A percentile compares a stretch with the other conserved stretches of the same genome.
Evolutionary conservation across 2,329 filamentous ascomycete species (phyloP).

Genomic region (Exophiala lecanii-corni): DNA sequence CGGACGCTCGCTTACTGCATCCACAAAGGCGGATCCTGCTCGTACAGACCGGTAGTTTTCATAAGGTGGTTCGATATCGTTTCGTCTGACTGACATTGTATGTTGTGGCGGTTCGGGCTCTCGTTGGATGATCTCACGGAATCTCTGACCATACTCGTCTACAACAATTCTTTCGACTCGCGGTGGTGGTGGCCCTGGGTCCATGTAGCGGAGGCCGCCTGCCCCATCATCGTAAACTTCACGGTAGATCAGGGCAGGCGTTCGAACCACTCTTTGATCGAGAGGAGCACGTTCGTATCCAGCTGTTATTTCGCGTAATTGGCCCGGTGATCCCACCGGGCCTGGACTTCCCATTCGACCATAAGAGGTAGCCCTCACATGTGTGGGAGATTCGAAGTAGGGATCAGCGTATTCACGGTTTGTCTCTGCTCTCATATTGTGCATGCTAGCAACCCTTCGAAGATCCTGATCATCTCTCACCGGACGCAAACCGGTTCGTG

Average conservation of each 20-base stretch:
- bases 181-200: conserved; percentile 42
- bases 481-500: conserved; percentile 34
- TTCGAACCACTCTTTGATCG: conserved; percentile 41
- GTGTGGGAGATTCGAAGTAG: conserved; percentile 24
- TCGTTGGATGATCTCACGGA: conserved; percentile 53
- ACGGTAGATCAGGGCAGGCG: conserved; percentile 33
- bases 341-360: conserved; percentile 35
- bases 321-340: conserved; percentile 33
- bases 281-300: conserved; percentile 36
- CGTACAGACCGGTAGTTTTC: conserved; percentile 26
- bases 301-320: conserved; percentile 30
- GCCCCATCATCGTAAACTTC: conserved; percentile 40
- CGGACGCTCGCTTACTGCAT: conserved; percentile 37
- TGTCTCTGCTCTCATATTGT: conserved; percentile 41
- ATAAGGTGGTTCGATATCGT: conserved; percentile 18
- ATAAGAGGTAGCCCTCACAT: conserved; percentile 36
- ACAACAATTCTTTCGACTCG: conserved; percentile 66
- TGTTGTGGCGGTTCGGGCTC: conserved; percentile 32
- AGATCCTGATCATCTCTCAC: conserved; percentile 41
- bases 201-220: conserved; percentile 39
- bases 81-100: conserved; percentile 22
- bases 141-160: conserved; percentile 79
- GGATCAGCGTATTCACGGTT: conserved; percentile 42
- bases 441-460: conserved; percentile 44
- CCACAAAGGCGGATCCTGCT: conserved; percentile 38